A percentile compares a stretch with the other conserved stretches of the same genome.
Conservation (phyloP, 2,329 filamentous ascomycete genomes). For the Aschersonia sp. region DNA sequence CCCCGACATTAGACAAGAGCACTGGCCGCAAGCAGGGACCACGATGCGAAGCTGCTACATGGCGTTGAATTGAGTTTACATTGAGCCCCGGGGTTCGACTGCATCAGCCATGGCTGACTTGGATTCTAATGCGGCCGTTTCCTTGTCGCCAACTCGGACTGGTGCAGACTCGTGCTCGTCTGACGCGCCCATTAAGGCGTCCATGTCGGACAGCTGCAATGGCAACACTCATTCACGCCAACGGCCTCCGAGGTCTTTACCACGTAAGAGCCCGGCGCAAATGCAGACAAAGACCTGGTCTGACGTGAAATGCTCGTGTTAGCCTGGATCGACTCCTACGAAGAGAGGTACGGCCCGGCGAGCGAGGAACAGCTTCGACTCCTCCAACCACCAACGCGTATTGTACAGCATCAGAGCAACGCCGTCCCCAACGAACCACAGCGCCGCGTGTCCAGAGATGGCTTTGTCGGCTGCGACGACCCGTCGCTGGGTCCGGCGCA, state of each 20-base stretch:
- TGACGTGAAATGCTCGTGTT: constrained; percentile 21
- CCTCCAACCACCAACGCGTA: constrained; percentile 22
- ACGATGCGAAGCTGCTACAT: constrained; percentile 4
- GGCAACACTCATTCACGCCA: constrained; percentile 8
- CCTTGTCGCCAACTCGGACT: constrained; percentile 6
- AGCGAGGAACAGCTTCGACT: constrained; percentile 23
- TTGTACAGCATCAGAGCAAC: constrained; percentile 26
- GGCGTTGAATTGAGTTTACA: background rate
- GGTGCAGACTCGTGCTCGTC: constrained; percentile 5
- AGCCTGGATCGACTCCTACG: constrained; percentile 38
- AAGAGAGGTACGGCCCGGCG: constrained; percentile 22
- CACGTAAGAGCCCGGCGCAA: constrained; percentile 9
- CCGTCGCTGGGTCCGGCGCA: constrained; percentile 19
- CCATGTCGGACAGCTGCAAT: constrained; percentile 3
- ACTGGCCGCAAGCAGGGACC: background rate
- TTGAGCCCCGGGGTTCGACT: background rate
- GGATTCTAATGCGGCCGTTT: constrained; percentile 2
- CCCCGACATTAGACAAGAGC: background rate
- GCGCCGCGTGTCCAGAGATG: constrained; percentile 31
- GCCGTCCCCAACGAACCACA: constrained; percentile 22
- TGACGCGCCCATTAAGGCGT: constrained; percentile 1
- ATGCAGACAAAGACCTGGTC: background rate
- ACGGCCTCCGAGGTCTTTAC: constrained; percentile 14
- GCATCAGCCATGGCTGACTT: constrained; percentile 1
- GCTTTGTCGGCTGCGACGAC: constrained; percentile 28